phyloP scores from a whole-genome alignment of 1,139 yeast species.

The Williopsis jadinii region DNA sequence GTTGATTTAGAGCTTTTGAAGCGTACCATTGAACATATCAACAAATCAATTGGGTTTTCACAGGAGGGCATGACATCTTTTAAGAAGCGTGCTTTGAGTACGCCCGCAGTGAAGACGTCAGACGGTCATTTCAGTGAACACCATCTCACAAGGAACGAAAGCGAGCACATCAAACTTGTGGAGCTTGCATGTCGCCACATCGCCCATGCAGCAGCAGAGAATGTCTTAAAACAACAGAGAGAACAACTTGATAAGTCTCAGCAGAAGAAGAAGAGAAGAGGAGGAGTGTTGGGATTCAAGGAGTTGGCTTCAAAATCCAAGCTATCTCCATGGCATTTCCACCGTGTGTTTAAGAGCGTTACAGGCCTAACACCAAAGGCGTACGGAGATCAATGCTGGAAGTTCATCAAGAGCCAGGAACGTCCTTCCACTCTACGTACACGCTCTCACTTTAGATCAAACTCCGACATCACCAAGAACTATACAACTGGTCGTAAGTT shows the following conservation, averaged over 20 bases:
- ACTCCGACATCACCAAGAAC: constrained; percentile 15
- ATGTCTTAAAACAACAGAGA: constrained; percentile 30
- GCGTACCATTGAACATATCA: constrained; percentile 51
- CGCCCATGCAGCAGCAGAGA: constrained; percentile 70
- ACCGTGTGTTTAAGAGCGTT: constrained; percentile 78
- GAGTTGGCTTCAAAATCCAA: constrained; percentile 82
- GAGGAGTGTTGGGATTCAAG: constrained; percentile 84
- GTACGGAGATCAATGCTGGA: constrained; percentile 84
- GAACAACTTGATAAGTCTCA: constrained; percentile 16
- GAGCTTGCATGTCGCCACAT: constrained; percentile 80
- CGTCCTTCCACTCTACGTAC: constrained; percentile 17
- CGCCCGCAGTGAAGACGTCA: constrained; percentile 24
- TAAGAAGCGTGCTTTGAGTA: constrained; percentile 19
- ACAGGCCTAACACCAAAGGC: constrained; percentile 85
- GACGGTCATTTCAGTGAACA: constrained; percentile 27
- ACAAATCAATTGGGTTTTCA: constrained; percentile 50
- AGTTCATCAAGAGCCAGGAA: constrained; percentile 40
- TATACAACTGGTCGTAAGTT: constrained; percentile 8
- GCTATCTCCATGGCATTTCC: constrained; percentile 91
- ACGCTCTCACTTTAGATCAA: constrained; percentile 19
- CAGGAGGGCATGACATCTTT: constrained; percentile 26
- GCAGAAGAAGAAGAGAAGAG: constrained; percentile 57
- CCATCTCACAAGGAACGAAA: constrained; percentile 43
- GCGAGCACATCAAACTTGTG: constrained; percentile 64
- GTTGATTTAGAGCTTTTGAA: constrained; percentile 47